Evolutionary conservation across 352 stramenopile species (phyloP).

Genomic region (Thalassiosira mediterranea): DNA sequence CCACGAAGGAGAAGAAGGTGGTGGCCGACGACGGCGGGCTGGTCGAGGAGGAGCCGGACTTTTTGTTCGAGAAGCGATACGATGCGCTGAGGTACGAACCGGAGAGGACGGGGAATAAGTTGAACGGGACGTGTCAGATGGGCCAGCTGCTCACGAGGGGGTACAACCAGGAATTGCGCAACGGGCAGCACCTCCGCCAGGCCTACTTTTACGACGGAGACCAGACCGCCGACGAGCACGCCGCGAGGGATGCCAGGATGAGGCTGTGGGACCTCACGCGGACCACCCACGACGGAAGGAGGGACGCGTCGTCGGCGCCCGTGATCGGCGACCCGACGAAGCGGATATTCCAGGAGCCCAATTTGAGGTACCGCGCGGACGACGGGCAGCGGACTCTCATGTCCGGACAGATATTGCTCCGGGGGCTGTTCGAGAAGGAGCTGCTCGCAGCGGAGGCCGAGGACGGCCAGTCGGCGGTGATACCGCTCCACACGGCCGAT

Average conservation of each 20-base stretch:
- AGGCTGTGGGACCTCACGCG: slow-evolving; percentile 58
- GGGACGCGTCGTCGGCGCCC: not conserved
- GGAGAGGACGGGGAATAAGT: slow-evolving; percentile 48
- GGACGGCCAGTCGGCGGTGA: slow-evolving; percentile 36
- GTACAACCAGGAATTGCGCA: slow-evolving; percentile 74
- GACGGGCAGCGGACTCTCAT: slow-evolving; percentile 80
- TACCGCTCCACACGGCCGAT: slow-evolving; percentile 75
- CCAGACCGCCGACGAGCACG: slow-evolving; percentile 31
- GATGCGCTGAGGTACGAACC: slow-evolving; percentile 52
- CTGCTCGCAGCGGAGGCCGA: slow-evolving; percentile 18
- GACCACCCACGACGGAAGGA: not conserved
- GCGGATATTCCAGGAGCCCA: slow-evolving; percentile 49
- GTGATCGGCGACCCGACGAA: slow-evolving; percentile 35
- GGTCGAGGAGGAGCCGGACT: slow-evolving; percentile 26
- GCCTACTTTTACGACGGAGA: slow-evolving; percentile 64
- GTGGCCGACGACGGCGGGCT: slow-evolving; percentile 14
- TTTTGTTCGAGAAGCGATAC: slow-evolving; percentile 79
- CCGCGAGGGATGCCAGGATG: slow-evolving; percentile 47
- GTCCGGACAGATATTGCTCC: slow-evolving; percentile 74
- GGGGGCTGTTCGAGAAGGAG: slow-evolving; percentile 68
- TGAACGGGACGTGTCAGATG: slow-evolving; percentile 79
- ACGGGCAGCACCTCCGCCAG: slow-evolving; percentile 68
- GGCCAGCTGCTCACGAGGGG: slow-evolving; percentile 72
- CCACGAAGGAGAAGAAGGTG: slow-evolving; percentile 12
- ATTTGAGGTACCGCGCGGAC: slow-evolving; percentile 70